phyloP scores from a whole-genome alignment of 257 asterid genomes.

The Parsonsia alboflavescens region DNA sequence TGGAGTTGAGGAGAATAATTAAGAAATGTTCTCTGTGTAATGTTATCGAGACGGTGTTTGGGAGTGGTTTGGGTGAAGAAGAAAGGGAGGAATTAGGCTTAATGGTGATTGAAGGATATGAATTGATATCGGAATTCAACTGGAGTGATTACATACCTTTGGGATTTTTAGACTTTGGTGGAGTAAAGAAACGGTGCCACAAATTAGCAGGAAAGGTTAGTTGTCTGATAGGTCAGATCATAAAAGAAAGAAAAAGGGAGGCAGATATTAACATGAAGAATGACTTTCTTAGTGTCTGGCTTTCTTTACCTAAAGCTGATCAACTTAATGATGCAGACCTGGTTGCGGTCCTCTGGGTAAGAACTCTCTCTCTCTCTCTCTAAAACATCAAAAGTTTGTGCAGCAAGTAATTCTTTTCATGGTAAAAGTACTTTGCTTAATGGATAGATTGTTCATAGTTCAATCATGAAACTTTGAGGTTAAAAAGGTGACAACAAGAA shows the following conservation, averaged over 20 bases:
- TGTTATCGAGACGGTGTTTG: constrained; percentile 61
- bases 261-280: constrained; percentile 31
- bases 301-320: constrained; percentile 52
- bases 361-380: constrained; percentile 7
- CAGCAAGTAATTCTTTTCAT: neutral
- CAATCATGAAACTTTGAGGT: neutral
- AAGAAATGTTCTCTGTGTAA: constrained; percentile 43
- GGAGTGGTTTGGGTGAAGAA: constrained; percentile 22
- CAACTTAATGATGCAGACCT: constrained; percentile 49
- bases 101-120: constrained; percentile 73
- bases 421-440: neutral
- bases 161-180: constrained; percentile 47
- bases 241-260: constrained; percentile 33
- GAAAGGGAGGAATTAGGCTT: constrained; percentile 34
- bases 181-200: constrained; percentile 57
- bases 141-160: constrained; percentile 61
- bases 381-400: neutral
- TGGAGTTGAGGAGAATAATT: constrained; percentile 43
- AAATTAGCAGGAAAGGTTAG: constrained; percentile 43
- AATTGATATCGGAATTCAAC: constrained; percentile 48
- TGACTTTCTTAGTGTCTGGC: constrained; percentile 60
- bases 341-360: constrained; percentile 76
- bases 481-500: too few species aligned
- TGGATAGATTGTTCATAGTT: neutral
- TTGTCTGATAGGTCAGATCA: constrained; percentile 32